Base-by-base conservation (phyloP, 305 asterid genomes). In the Fraxinus sp. region DNA sequence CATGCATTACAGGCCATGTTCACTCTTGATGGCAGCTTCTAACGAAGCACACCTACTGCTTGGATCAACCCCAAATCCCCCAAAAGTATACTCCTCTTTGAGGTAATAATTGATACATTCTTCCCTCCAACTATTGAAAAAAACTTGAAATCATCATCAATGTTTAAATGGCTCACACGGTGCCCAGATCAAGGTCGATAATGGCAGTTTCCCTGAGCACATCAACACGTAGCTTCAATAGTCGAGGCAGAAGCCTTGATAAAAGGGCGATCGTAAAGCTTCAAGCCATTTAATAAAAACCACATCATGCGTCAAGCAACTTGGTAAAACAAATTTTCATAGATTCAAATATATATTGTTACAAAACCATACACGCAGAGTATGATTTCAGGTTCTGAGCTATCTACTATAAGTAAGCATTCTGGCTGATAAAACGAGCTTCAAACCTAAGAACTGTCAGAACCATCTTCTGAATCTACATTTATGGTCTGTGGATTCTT, bases 401-500 rank as follows among this genome's bases (percentile, higher is more conserved):
- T 11, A 26, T 68, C 18, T 24, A 28, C 39, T 28, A 22, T 28
- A 22, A 35, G 11, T 33, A 78, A 66, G 22, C 49, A 6, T 37
- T 22, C 26, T 62, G 32, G 22, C 71, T 5, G 24, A 62, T 20
- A 7, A 62, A 62, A 62, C n/a, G 7, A 16, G 44, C 76, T 24
- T 22, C 36, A 64, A 28, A 10, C 85, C 84, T 91, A 92, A 24
- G 85, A 79, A 83, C 92, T 85, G 76, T 88, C 98, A 18, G 98
- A 93, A 41, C 89, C 95, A 80, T 86, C 90, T 74, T 88, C 89
- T 7, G 93, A 86, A 59, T 85, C 98, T 1, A 86, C 82, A 30
- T 66, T 78, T 74, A 86, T 82, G 44, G 90, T 16, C 73, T 91
- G 97, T 62, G 92, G 91, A 84, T 90, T 94, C 83, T 89, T 92